phyloP scores from a whole-genome alignment of 352 stramenopile species.

The Albugo laibachii region DNA sequence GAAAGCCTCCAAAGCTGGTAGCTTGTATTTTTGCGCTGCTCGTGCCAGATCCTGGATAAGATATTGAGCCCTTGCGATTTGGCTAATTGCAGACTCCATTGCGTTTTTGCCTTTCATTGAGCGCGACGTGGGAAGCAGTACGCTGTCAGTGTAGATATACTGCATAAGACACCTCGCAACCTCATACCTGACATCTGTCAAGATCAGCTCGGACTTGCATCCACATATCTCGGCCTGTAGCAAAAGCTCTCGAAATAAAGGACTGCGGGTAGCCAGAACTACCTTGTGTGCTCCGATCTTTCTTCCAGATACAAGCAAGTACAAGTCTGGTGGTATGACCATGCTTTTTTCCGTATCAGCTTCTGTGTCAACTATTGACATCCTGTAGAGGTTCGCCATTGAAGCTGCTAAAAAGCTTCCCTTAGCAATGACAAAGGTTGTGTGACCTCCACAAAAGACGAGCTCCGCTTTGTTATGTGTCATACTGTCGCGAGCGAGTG shows the following conservation, averaged over 20 bases:
- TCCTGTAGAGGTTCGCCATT: constrained; percentile 15
- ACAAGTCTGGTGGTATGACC: neutral
- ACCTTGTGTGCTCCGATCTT: constrained; percentile 3
- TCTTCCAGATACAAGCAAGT: constrained; percentile 1
- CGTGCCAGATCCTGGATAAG: constrained; percentile 34
- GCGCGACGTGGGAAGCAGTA: constrained; percentile 22
- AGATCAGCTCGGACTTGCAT: constrained; percentile 1
- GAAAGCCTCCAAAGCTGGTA: constrained; percentile 17
- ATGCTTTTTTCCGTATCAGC: neutral
- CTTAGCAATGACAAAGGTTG: constrained; percentile 24
- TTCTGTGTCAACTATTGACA: neutral
- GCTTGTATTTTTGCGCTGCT: constrained; percentile 20
- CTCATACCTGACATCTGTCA: constrained; percentile 10
- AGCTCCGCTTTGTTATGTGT: constrained; percentile 14
- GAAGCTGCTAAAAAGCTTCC: constrained; percentile 24
- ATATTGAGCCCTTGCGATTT: too few relatives aligned
- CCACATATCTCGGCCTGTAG: constrained; percentile 18
- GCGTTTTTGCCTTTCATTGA: too few relatives aligned
- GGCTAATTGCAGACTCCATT: too few relatives aligned
- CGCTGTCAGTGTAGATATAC: constrained; percentile 53
- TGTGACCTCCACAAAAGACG: constrained; percentile 26
- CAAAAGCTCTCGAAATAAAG: constrained; percentile 30
- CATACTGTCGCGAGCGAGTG: neutral
- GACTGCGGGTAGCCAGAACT: constrained; percentile 17
- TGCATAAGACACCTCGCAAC: constrained; percentile 32